Conservation (phyloP, 345 rosid species). For the Citrus medica region DNA sequence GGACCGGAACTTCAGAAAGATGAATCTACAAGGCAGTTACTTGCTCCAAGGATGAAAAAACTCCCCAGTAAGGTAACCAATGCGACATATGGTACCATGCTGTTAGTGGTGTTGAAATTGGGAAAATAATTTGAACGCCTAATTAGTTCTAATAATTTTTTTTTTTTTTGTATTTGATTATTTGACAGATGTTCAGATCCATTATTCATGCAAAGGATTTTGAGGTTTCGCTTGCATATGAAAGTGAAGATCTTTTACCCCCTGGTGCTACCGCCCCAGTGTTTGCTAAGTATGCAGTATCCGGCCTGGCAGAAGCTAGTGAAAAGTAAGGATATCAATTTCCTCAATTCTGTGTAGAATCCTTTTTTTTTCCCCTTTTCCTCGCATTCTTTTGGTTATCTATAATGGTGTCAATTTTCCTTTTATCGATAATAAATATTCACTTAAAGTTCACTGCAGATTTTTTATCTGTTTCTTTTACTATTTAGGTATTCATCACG, state of each 20-base stretch:
- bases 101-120: conserved; percentile 2
- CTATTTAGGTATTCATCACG: conserved; percentile 74
- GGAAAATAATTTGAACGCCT: not conserved
- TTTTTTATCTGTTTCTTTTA: not conserved
- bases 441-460: conserved; percentile 1
- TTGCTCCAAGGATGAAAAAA: conserved; percentile 91
- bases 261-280: conserved; percentile 63
- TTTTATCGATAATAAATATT: not conserved
- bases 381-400: conserved; percentile 4
- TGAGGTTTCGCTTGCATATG: conserved; percentile 84
- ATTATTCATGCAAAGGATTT: conserved; percentile 78
- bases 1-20: conserved; percentile 72
- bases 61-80: conserved; percentile 86
- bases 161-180: conserved; percentile 11
- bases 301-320: conserved; percentile 74
- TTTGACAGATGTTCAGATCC: conserved; percentile 81
- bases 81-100: not conserved
- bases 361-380: not conserved
- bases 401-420: not conserved
- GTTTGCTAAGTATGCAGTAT: conserved; percentile 79
- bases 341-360: not conserved
- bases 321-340: conserved; percentile 63
- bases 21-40: conserved; percentile 66
- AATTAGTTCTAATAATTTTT: conserved; percentile 14
- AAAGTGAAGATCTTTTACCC: conserved; percentile 70